phyloP scores from a whole-genome alignment of 1,284 basidiomycete species.

The Pseudomicrostroma phylloplanum region DNA sequence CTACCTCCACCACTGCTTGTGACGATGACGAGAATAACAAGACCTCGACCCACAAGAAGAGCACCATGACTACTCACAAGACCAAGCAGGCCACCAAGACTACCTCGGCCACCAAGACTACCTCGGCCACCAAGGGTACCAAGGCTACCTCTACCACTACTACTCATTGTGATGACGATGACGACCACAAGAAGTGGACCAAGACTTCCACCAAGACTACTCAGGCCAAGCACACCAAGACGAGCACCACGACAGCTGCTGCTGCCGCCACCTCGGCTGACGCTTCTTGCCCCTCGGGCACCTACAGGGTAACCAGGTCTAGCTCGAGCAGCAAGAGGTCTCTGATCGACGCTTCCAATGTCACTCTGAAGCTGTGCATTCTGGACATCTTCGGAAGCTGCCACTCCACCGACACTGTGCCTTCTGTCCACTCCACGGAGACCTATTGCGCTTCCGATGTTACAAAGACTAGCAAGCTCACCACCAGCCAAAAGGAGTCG shows the following conservation, averaged over 20 bases:
- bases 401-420: background rate
- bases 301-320: background rate
- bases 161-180: no score
- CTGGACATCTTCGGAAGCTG: background rate
- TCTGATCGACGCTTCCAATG: background rate
- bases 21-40: background rate
- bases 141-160: background rate
- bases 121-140: background rate
- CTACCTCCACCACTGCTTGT: background rate
- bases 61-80: no score
- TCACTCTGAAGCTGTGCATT: background rate
- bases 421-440: background rate
- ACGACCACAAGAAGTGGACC: no score
- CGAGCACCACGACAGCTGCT: no score
- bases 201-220: background rate
- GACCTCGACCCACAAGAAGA: background rate
- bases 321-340: background rate
- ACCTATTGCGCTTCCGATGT: background rate
- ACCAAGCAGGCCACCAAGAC: background rate
- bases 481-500: background rate
- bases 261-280: background rate
- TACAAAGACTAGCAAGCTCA: background rate
- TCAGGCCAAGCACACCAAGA: background rate
- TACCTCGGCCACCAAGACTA: background rate
- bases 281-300: background rate